phyloP scores from a whole-genome alignment of 768 basidiomycete genomes.

The Aureoboletus auriporus region DNA sequence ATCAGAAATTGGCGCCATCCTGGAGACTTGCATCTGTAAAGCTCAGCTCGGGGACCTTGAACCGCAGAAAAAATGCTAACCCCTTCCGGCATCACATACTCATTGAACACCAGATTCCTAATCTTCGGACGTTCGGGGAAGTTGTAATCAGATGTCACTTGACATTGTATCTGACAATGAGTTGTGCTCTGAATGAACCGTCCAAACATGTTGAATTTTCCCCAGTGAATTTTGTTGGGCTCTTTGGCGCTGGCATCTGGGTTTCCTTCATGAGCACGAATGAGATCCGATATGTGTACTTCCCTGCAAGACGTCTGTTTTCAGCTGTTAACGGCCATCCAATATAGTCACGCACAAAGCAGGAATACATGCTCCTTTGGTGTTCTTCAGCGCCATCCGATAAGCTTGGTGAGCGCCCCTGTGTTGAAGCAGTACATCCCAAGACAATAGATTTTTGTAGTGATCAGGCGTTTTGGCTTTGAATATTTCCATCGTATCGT shows the following conservation, averaged over 20 bases:
- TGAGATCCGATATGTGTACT: constrained; percentile 86
- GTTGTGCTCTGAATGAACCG: constrained; percentile 75
- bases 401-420: constrained; percentile 86
- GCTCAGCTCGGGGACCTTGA: constrained; percentile 3
- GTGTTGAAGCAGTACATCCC: constrained; percentile 81
- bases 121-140: constrained; percentile 57
- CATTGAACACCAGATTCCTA: constrained; percentile 49
- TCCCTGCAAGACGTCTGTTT: constrained; percentile 52
- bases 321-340: constrained; percentile 3
- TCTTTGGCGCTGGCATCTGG: constrained; percentile 64
- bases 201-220: constrained; percentile 91
- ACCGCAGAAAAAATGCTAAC: constrained; percentile 34
- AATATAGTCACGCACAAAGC: constrained; percentile 53
- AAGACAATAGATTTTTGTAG: constrained; percentile 75
- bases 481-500: constrained; percentile 73
- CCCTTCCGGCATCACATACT: constrained; percentile 66
- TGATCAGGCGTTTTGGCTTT: constrained; percentile 60
- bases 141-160: constrained; percentile 52
- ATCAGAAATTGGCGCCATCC: constrained; percentile 52
- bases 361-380: constrained; percentile 84
- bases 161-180: constrained; percentile 75
- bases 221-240: constrained; percentile 84
- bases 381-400: constrained; percentile 80
- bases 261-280: constrained; percentile 84
- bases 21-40: constrained; percentile 59